Conservation (phyloP, 1,139 yeast genomes). For the Chernovozyma sophiae-reginae region DNA sequence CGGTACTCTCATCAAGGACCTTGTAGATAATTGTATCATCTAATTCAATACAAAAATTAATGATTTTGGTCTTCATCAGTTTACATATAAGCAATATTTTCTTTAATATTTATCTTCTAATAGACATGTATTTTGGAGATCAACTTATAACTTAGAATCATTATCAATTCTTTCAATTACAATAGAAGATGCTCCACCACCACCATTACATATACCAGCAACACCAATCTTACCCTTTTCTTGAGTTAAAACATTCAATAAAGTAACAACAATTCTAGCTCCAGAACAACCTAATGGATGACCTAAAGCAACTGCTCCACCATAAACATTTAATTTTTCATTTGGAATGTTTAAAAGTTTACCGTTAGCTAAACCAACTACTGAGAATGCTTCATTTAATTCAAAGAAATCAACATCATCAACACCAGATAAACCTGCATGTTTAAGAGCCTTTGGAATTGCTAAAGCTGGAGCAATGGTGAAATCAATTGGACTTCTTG, state of each 20-base stretch:
- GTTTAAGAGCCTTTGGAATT: conserved; percentile 90
- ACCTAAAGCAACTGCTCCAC: conserved; percentile 98
- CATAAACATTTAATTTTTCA: conserved; percentile 83
- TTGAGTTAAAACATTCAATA: conserved; percentile 70
- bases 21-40: too few species aligned
- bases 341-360: conserved; percentile 63
- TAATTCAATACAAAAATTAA: too few species aligned
- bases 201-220: conserved; percentile 97
- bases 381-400: conserved; percentile 95
- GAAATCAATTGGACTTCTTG: conserved; percentile 88
- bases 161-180: conserved; percentile 27
- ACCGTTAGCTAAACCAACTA: conserved; percentile 89
- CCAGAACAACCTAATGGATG: conserved; percentile 98
- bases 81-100: too few species aligned
- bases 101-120: too few species aligned
- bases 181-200: conserved; percentile 86
- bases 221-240: conserved; percentile 87
- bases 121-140: too few species aligned
- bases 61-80: too few species aligned
- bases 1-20: too few species aligned
- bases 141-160: conserved; percentile 24
- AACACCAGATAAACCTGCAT: conserved; percentile 55
- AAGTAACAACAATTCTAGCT: conserved; percentile 88
- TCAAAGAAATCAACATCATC: conserved; percentile 77
- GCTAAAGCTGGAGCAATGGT: conserved; percentile 94